Percentiles rank a stretch among this genome's conserved stretches.
phyloP scores from a whole-genome alignment of 805 yeast species.

The Pichia pseudocactophila region DNA sequence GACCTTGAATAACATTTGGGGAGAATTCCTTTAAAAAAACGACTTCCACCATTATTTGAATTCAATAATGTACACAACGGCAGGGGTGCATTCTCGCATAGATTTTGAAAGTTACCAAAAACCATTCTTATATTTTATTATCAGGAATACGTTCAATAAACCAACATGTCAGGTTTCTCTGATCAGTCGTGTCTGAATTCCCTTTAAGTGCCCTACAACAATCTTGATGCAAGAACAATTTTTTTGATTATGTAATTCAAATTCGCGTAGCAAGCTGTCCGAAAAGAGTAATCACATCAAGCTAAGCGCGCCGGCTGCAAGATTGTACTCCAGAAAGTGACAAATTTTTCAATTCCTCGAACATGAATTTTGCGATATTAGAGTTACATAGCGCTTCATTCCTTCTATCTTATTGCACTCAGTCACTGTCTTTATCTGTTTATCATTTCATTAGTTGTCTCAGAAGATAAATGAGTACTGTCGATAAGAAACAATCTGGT shows the following conservation, averaged over 20 bases:
- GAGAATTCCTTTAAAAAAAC: conserved; percentile 50
- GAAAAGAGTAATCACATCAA: too few species aligned
- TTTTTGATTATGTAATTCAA: too few species aligned
- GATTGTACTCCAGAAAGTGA: too few species aligned
- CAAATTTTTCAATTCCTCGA: not conserved
- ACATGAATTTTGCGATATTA: too few species aligned
- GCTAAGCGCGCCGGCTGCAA: conserved; percentile 1
- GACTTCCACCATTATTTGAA: conserved; percentile 29
- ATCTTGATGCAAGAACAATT: too few species aligned
- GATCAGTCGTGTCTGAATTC: not conserved
- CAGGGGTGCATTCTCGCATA: conserved; percentile 62
- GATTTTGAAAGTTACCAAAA: conserved; percentile 54
- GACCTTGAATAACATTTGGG: conserved; percentile 80
- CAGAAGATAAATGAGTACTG: conserved; percentile 17
- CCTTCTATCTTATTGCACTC: too few species aligned
- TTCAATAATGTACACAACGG: conserved; percentile 76
- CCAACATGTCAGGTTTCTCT: not conserved
- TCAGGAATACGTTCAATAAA: too few species aligned
- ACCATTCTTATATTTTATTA: conserved; percentile 45
- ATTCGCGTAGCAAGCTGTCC: too few species aligned
- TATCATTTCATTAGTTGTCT: not conserved
- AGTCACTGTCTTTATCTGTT: too few species aligned
- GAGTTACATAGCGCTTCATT: too few species aligned
- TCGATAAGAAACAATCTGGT: conserved; percentile 81
- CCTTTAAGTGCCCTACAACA: not conserved